phyloP scores from a whole-genome alignment of 2,329 filamentous ascomycete species.

The Paramyrothecium roridum region DNA sequence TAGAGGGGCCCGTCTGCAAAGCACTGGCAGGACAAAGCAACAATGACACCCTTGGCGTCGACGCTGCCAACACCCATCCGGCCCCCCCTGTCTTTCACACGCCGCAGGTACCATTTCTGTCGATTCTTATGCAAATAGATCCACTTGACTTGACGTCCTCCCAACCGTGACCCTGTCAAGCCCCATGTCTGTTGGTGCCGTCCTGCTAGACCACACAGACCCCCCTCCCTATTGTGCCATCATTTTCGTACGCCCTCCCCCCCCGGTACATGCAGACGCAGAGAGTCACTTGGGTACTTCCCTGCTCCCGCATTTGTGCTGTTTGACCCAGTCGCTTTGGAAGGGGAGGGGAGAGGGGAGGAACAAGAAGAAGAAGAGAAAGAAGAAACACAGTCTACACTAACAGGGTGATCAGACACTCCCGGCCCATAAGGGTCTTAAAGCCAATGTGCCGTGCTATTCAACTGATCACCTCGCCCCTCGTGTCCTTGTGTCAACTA shows the following conservation, averaged over 20 bases:
- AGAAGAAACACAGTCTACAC: conserved; percentile 22
- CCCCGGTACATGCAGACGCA: conserved; percentile 12
- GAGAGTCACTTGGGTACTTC: conserved; percentile 27
- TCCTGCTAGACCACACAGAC: conserved; percentile 29
- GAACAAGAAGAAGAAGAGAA: not conserved
- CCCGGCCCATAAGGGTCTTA: not conserved
- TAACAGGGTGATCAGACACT: conserved; percentile 16
- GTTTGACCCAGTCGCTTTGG: conserved; percentile 23
- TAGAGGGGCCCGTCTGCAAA: conserved; percentile 6
- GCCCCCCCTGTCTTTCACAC: conserved; percentile 16
- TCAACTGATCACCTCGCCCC: not conserved
- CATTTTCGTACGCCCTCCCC: not conserved
- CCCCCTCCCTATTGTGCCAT: conserved; percentile 14
- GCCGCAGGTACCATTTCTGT: conserved; percentile 26
- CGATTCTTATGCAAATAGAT: conserved; percentile 23
- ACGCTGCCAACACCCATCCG: conserved; percentile 11
- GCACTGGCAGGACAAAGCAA: conserved; percentile 13
- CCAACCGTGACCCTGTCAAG: conserved; percentile 9
- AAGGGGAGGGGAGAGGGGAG: not conserved
- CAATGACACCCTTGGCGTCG: conserved; percentile 9
- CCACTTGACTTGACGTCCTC: conserved; percentile 16
- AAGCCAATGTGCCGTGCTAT: not conserved
- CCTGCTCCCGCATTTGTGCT: conserved; percentile 17
- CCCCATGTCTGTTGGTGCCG: conserved; percentile 17
- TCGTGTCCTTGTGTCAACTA: not conserved